Evolutionary conservation across 2,329 filamentous ascomycete species (phyloP), one percentile per base, ranked within the genome.

Genomic region (Xylaria digitata): DNA sequence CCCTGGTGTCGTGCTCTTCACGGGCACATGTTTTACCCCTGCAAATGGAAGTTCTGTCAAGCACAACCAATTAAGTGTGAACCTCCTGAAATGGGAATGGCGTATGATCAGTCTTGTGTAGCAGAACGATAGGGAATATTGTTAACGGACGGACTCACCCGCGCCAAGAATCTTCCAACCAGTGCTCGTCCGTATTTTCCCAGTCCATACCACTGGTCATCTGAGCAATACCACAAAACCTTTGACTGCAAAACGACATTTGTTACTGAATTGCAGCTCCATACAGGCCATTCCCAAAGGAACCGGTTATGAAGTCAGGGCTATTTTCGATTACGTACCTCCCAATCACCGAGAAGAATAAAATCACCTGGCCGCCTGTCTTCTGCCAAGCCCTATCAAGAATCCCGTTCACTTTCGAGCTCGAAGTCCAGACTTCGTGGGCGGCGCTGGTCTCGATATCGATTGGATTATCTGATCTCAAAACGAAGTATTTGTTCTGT

Each of bases 151-250:
- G 13, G 19, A 46, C 60, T 55, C 21, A 55, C 60, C 50, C 60
- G 45, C 50, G 21, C 61, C 45, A 63, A 19, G 48, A 57, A 37
- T 63, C 45, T 45, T 63, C 61, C 6, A 63, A 5, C 61, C 52
- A 63, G 45, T 63, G 61, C 17, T 57, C 45, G 26, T 63, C 61
- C n/a, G 61, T 63, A 26, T 42, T 56, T 26, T n/a, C 53, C 61
- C 53, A 63, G 45, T 63, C 53, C 34, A 63, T 50, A 6, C 43
- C 32, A 26, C 60, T 55, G 1, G 60, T 62, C 60, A 62, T 62
- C 30, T 55, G 60, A n/a, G 60, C 60, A 43, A 62, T 55, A 42
- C 60, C 50, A 9, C 60, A 62, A 26, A 62, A 62, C 15, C 32
- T 56, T 23, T 42, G 61, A 13, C 53, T 63, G 7, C 13, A 13